Evolutionary conservation across 768 basidiomycete species (phyloP), one percentile per base, ranked within the genome.

Genomic region (Tubosaeta sp.): DNA sequence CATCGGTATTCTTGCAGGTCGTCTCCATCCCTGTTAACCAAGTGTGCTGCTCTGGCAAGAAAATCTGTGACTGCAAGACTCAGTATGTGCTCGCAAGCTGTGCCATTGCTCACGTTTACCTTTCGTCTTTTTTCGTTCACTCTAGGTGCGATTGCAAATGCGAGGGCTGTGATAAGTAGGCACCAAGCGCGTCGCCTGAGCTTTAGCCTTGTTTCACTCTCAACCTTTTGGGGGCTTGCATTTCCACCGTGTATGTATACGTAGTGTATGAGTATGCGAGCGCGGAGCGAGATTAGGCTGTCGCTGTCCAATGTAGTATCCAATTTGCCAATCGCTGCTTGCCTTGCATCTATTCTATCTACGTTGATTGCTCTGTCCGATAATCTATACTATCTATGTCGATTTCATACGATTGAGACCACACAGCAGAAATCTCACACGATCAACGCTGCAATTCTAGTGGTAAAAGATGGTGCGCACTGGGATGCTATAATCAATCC

Each of bases 1-100:
- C 18, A 13, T n/a, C 22, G 21, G 3, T 2, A 10, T 31, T 27
- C 12, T 21, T 19, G 13, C 11, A 52, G 51, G 21, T 47, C 25
- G 16, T 40, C 25, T 32, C 51, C 27, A 47, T 47, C 25, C 51
- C 51, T 11, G 46, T 52, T 8, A 47, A 47, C 46, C 38, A 52
- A 18, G 41, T 27, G 24, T 42, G 44, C 41, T 52, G 51, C 40
- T 3, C 13, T 4, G 50, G 50, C 38, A 43, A 25, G n/a, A 19
- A 12, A 3, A 22, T 18, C 6, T 52, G 51, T 40, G 2, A 30
- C 3, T 51, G 44, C 18, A 19, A 16, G 1, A 21, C 25, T 21
- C 16, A 24, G 36, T 47, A 39, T 14, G 27, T 12, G 4, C 3
- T 9, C 4, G 11, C 25, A 2, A 19, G n/a, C 12, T 35, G 6